phyloP scores from a whole-genome alignment of 225 moss, liverwort and hornwort genomes.

The Sphagnum contortum region DNA sequence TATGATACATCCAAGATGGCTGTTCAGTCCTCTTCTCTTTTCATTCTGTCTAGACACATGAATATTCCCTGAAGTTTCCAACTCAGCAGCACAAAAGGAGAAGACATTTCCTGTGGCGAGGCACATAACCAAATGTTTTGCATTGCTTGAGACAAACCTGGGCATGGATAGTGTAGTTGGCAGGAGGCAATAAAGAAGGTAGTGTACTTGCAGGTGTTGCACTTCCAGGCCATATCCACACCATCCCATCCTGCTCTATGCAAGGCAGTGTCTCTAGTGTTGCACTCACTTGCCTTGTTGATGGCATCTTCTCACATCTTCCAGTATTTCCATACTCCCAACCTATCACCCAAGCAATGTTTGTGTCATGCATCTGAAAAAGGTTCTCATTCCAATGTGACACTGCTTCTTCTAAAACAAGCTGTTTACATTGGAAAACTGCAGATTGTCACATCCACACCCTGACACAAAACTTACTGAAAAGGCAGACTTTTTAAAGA shows the following conservation, averaged over 20 bases:
- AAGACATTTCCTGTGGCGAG: not conserved
- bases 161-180: constrained; percentile 69
- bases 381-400: no score
- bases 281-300: constrained; percentile 64
- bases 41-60: not conserved
- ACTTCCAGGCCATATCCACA: constrained; percentile 98
- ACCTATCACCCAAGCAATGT: constrained; percentile 20
- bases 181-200: constrained; percentile 67
- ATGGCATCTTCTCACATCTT: constrained; percentile 96
- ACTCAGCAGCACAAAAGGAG: not conserved
- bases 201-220: constrained; percentile 64
- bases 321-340: constrained; percentile 91
- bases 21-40: no score
- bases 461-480: not conserved
- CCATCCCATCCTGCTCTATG: constrained; percentile 93
- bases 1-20: not conserved
- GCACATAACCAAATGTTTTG: not conserved
- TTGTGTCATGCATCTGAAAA: no score
- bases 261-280: constrained; percentile 68
- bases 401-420: no score
- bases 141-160: constrained; percentile 17
- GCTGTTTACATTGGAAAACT: no score
- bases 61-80: not conserved
- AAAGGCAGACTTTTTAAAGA: no score
- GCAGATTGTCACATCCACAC: not conserved